phyloP scores from a whole-genome alignment of 2,329 filamentous ascomycete species.

The Teratosphaeriaceae sp. region DNA sequence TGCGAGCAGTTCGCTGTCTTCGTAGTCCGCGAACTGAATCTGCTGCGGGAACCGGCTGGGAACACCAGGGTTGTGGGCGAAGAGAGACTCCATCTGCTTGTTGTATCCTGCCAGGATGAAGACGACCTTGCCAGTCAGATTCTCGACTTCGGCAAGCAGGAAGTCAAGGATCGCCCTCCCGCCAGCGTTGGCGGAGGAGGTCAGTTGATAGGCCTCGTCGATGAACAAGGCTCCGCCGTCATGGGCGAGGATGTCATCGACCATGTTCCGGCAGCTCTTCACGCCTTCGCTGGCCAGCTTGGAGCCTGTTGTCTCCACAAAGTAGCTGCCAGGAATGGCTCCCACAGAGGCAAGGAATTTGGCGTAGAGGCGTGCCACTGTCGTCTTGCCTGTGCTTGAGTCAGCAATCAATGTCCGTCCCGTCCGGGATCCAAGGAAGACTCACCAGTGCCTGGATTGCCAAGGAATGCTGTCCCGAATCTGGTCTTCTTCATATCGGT shows the following conservation, averaged over 20 bases:
- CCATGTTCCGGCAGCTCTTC: constrained; percentile 47
- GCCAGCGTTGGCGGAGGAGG: constrained; percentile 49
- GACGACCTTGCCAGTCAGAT: constrained; percentile 60
- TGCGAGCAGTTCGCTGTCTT: constrained; percentile 54
- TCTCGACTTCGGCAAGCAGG: constrained; percentile 66
- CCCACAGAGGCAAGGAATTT: constrained; percentile 57
- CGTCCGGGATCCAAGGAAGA: not conserved
- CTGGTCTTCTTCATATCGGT: constrained; percentile 52
- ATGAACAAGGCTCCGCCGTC: constrained; percentile 69
- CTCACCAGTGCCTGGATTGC: constrained; percentile 67
- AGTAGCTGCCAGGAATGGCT: constrained; percentile 52
- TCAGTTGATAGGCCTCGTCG: constrained; percentile 72
- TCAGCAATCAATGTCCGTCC: constrained; percentile 11
- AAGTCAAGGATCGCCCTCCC: constrained; percentile 62
- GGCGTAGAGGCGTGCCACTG: constrained; percentile 64
- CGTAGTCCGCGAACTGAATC: constrained; percentile 64
- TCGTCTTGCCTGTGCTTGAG: constrained; percentile 56
- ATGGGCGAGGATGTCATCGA: constrained; percentile 49
- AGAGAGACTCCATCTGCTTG: constrained; percentile 70
- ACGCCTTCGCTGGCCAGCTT: constrained; percentile 59
- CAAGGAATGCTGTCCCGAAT: constrained; percentile 57
- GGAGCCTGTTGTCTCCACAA: constrained; percentile 64
- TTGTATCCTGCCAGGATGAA: constrained; percentile 69
- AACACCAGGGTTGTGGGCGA: constrained; percentile 65
- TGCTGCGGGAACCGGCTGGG: constrained; percentile 60